Base-by-base conservation (phyloP, 192 early-diverging fungal species). In the Piromyces sp. region DNA sequence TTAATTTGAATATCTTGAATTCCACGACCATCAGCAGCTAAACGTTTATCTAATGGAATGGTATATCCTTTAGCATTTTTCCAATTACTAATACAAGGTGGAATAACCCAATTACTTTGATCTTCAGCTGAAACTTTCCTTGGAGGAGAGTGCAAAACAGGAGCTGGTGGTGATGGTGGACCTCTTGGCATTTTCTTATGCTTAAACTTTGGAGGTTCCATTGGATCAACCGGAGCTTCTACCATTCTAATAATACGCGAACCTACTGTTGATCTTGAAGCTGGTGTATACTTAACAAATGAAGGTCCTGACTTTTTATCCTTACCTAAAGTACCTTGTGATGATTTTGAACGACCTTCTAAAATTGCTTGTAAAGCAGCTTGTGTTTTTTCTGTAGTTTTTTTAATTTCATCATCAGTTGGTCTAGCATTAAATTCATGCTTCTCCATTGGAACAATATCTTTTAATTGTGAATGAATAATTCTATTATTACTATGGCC, bases 1-100 rank as follows among this genome's bases (percentile, higher is more conserved):
- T 82, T 82, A 83, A 40, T 88, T 79, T 87, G 81, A 16, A 93
- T 89, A 80, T 97, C 94, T 88, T 98, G 95, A 30, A 97, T 83
- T 26, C 98, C 98, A 80, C 97, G 92, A 30, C 95, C 98, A 85
- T 99, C 98, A 22, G 95, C 93, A 2, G 98, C 98, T 83, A 99
- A 88, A 79, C 98, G 95, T 87, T 99, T 99, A 87, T 99, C 98
- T 51, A 99, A 88, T 22, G 98, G 95, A 82, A 99, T 98, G 14
- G 98, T 99, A 85, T 95, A 99, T 37, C 98, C 98, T 84, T 99
- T 97, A 80, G 95, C 94, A 88, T 99, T 99, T 88, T 98, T 99
- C 98, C 98, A 99, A 86, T 98, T 99, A 83, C 94, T 95, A 78
- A 99, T 97, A 83, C 94, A 97, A n/a, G 98, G 98, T 78, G 98